Evolutionary conservation across 2,329 filamentous ascomycete genomes (phyloP).

Genomic region (Trichoderma hamatum): DNA sequence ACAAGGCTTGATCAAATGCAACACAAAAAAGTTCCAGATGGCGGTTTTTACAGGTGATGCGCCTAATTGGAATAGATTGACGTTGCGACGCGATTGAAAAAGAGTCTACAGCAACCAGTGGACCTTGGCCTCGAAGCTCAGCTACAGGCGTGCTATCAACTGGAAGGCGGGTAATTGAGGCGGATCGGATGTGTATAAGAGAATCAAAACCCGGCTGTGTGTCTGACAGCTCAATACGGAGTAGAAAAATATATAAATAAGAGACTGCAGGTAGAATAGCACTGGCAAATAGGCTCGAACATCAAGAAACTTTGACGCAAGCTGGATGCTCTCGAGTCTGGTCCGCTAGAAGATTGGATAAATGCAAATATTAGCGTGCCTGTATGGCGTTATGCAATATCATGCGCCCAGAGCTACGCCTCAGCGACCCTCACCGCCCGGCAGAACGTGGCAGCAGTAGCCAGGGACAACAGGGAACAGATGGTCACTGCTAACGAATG

Average conservation of each 20-base stretch:
- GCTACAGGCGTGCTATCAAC: slow-evolving; percentile 11
- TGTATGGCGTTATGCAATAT: slow-evolving; percentile 33
- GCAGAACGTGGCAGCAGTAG: slow-evolving; percentile 40
- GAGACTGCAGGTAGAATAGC: background rate
- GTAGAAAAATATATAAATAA: background rate
- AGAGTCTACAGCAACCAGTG: slow-evolving; percentile 38
- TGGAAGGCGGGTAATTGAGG: slow-evolving; percentile 2
- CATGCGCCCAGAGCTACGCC: slow-evolving; percentile 18
- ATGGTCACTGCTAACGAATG: slow-evolving; percentile 25
- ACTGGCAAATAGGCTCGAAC: background rate
- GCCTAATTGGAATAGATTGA: slow-evolving; percentile 28
- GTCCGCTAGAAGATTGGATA: slow-evolving; percentile 31
- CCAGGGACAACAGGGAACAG: slow-evolving; percentile 26
- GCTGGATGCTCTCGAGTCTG: slow-evolving; percentile 28
- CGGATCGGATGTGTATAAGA: background rate
- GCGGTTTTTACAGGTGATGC: slow-evolving; percentile 30
- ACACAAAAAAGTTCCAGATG: background rate
- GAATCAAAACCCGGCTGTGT: background rate
- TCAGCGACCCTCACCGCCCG: slow-evolving; percentile 39
- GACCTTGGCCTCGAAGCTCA: slow-evolving; percentile 20
- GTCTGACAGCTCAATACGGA: background rate
- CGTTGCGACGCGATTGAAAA: slow-evolving; percentile 36
- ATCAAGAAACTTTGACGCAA: slow-evolving; percentile 30
- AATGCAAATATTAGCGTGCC: slow-evolving; percentile 30
- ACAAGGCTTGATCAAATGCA: background rate